phyloP scores from a whole-genome alignment of 2,329 filamentous ascomycete species.

The Aureobasidium melanogenum region DNA sequence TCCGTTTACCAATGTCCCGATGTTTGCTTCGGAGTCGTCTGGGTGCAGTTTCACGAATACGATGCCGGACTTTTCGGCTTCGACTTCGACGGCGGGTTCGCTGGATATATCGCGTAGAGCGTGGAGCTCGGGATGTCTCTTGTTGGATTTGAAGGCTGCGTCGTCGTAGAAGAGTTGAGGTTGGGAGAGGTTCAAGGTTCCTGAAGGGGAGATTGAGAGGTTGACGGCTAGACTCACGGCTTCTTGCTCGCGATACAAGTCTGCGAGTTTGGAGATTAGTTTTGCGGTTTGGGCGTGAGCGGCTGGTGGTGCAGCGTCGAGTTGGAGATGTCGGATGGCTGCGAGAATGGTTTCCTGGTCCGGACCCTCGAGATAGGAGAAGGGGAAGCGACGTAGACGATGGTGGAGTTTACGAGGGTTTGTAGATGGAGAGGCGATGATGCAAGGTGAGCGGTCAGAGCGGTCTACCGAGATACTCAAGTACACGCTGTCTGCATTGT shows the following conservation, averaged over 20 bases:
- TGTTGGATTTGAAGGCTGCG: slow-evolving; percentile 54
- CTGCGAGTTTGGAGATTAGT: slow-evolving; percentile 47
- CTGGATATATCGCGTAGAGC: slow-evolving; percentile 42
- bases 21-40: slow-evolving; percentile 45
- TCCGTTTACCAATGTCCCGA: slow-evolving; percentile 81
- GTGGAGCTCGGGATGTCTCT: slow-evolving; percentile 55
- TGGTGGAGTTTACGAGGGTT: slow-evolving; percentile 34
- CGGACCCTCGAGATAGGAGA: slow-evolving; percentile 46
- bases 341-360: slow-evolving; percentile 30
- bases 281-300: slow-evolving; percentile 37
- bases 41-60: slow-evolving; percentile 59
- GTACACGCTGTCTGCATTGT: slow-evolving; percentile 24
- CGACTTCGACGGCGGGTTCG: slow-evolving; percentile 49
- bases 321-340: slow-evolving; percentile 44
- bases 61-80: slow-evolving; percentile 62
- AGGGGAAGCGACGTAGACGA: slow-evolving; percentile 49
- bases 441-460: slow-evolving; percentile 51
- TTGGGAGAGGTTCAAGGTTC: slow-evolving; percentile 41
- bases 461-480: slow-evolving; percentile 60
- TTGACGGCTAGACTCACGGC: slow-evolving; percentile 52
- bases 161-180: slow-evolving; percentile 61
- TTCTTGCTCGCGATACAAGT: slow-evolving; percentile 56
- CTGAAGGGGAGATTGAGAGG: slow-evolving; percentile 32
- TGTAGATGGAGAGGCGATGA: slow-evolving; percentile 50
- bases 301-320: slow-evolving; percentile 38